Base-by-base conservation (phyloP, 2,329 filamentous ascomycete species). In the Trichoderma sp. region DNA sequence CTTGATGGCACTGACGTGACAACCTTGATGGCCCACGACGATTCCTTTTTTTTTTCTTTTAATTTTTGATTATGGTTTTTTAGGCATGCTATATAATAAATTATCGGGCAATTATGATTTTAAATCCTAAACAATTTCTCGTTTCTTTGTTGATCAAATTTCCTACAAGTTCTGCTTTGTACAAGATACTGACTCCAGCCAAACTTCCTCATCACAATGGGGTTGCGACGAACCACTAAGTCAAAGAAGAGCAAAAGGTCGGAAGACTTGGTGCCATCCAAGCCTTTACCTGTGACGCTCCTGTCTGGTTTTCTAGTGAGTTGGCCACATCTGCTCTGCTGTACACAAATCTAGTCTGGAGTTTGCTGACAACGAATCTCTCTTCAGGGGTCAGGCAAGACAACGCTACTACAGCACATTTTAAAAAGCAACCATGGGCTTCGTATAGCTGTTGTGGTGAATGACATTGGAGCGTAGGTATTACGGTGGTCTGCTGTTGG, bases 371-470 rank as follows among this genome's bases (percentile, higher is more conserved):
- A 18, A 34, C 32, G 32, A 32, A 47, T 30, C 1, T 9, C 12
- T n/a, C 8, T 26, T 0, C 14, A 90, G 89, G 90, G 91, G 12
- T 88, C 89, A 60, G 91, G 91, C 1, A 93, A 93, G 78, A 93
- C 91, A 0, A 93, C 91, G 0, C 84, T 93, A 0, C 84, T 93
- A 0, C 87, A 92, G 73, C 88, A 92, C 73, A 91, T 93, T 65
- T 86, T 93, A 6, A 87, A 87, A 43, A 89, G 88, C 1, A 85
- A 91, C 4, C 91, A 93, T 79, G 89, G 90, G 1, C 83, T 93
- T 9, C 85, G 87, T 1, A 92, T 93, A 71, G 91, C 90, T 0
- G 88, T 93, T 15, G 91, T 93, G 26, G 91, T 93, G 47, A 93
- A 93, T 74, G 91, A 93, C 73, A 92, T 93, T 81, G 88, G 88